Percentiles rank a stretch among this genome's conserved stretches.
Conservation (phyloP, 768 basidiomycete species). For the Pleurotus citrinopileatus region DNA sequence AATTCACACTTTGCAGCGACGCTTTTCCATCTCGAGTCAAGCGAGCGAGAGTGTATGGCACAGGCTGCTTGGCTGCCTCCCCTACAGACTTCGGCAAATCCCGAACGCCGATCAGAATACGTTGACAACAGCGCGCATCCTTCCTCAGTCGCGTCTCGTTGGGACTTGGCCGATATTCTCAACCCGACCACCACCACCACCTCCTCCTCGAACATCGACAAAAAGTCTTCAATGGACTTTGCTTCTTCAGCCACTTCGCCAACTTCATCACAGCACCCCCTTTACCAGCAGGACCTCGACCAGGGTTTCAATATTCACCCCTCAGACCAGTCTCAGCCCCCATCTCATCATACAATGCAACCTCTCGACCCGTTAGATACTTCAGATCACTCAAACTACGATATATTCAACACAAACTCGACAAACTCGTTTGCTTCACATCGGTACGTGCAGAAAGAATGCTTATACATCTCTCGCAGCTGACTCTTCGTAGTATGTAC, state of each 20-base stretch:
- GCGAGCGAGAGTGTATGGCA: constrained; percentile 35
- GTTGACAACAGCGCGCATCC: constrained; percentile 29
- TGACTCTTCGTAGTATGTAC: constrained; percentile 60
- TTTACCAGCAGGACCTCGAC: constrained; percentile 62
- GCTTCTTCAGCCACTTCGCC: constrained; percentile 20
- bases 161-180: constrained; percentile 45
- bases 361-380: constrained; percentile 50
- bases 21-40: too few relatives aligned
- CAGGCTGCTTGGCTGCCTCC: constrained; percentile 33
- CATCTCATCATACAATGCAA: constrained; percentile 36
- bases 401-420: constrained; percentile 51
- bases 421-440: constrained; percentile 45
- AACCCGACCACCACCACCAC: constrained; percentile 27
- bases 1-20: too few relatives aligned
- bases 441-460: constrained; percentile 70
- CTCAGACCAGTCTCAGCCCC: constrained; percentile 35
- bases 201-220: constrained; percentile 26
- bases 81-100: constrained; percentile 35
- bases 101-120: constrained; percentile 61
- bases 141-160: constrained; percentile 33
- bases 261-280: constrained; percentile 36
- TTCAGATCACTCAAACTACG: constrained; percentile 58
- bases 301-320: constrained; percentile 45
- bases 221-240: constrained; percentile 59
- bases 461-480: constrained; percentile 69